Base-by-base conservation (phyloP, 2,329 filamentous ascomycete species). In the Colletotrichum cuscutae region DNA sequence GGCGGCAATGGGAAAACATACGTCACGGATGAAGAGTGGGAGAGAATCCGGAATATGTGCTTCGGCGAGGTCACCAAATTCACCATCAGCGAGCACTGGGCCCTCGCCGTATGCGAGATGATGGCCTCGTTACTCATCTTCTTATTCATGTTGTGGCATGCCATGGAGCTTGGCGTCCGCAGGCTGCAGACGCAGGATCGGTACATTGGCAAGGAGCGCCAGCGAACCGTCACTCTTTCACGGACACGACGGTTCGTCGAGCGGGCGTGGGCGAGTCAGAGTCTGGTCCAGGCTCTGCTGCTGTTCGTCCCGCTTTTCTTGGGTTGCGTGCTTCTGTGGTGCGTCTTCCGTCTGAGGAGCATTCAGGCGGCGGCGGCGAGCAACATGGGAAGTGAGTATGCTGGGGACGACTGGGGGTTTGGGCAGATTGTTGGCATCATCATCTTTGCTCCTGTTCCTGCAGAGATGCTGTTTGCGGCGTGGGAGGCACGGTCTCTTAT, bases 391-490 rank as follows among this genome's bases (percentile, higher is more conserved):
- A 24, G 9, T 7, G 22, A 28, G 1, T 72, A 69, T 9, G 24
- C 30, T 9, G 60, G 59, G 13, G 49, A 72, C 9, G 67, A 75
- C 3, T 78, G 76, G 76, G 77, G 71, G 0, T 77, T 77, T 52
- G 77, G 77, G 0, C 76, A 78, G 15, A 74, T 80, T 15, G 68
- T 80, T 11, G 78, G 74, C 12, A 65, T 79, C 15, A 54, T 78
- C 28, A 49, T 77, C 13, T 78, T 80, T 73, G 56, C 65, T 1
- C 76, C 75, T 4, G 73, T 79, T 4, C n/a, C 57, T 3, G 56
- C 37, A 5, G 62, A 71, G 7, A 71, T 56, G 62, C 19, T 6
- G 1, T 66, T 60, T 30, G 54, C 61, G 13, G 46, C 46, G 4
- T 66, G 56, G 61, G 57, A 19, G 15, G 46, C 49, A 6, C 37